Evolutionary conservation across 257 asterid species (phyloP).

Genomic region (Solanum corneliomulleri): DNA sequence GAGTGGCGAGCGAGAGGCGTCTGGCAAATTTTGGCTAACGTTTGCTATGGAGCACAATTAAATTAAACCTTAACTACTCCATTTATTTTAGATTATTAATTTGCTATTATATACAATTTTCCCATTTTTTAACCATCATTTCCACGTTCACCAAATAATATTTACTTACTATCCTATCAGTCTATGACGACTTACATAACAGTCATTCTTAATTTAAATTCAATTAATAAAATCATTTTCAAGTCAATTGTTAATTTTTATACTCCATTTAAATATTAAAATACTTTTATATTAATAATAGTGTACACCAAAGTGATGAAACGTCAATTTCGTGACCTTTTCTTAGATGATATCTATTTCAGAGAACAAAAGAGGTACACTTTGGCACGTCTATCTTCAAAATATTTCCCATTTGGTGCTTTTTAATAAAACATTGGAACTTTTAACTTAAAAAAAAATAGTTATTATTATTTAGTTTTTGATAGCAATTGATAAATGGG

Average conservation of each 20-base stretch:
- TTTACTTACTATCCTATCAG: background rate
- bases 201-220: background rate
- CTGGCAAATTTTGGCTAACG: too few relatives aligned
- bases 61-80: too few relatives aligned
- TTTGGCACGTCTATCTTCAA: background rate
- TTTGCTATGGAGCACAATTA: too few relatives aligned
- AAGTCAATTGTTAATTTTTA: background rate
- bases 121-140: background rate
- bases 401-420: background rate
- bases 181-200: background rate
- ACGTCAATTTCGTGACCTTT: background rate
- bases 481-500: too few relatives aligned
- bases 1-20: too few relatives aligned
- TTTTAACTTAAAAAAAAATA: background rate
- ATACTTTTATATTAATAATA: background rate
- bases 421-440: background rate
- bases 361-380: background rate
- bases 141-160: background rate
- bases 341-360: background rate
- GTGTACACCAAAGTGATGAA: background rate
- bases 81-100: too few relatives aligned
- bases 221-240: background rate
- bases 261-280: background rate
- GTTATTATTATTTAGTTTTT: background rate
- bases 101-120: too few relatives aligned